Percentiles rank a stretch among this genome's conserved stretches.
These are phyloP conservation scores for Termitomyces sp. DNA, from an alignment of 768 basidiomycete species.

Conservation along the genomic window DNA sequence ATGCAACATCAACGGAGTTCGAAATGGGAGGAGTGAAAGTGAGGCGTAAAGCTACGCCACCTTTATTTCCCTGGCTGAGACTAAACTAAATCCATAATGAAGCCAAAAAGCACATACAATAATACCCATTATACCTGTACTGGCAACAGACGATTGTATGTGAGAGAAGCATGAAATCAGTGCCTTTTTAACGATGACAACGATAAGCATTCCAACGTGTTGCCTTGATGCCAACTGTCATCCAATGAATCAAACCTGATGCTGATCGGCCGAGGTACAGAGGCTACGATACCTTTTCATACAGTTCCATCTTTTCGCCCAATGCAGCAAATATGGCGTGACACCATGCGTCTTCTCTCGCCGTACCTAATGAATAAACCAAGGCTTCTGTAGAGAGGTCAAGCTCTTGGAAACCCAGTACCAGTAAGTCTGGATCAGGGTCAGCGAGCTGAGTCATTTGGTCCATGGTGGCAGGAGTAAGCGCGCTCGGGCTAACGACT, in stretches of 20 bases:
- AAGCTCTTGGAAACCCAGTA: slow-evolving; percentile 78
- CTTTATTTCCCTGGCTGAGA: slow-evolving; percentile 70
- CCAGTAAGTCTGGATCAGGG: slow-evolving; percentile 58
- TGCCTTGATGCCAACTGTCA: slow-evolving; percentile 2
- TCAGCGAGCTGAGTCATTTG: slow-evolving; percentile 13
- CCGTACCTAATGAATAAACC: slow-evolving; percentile 58
- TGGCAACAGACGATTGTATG: slow-evolving; percentile 46
- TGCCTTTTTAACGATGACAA: slow-evolving; percentile 45
- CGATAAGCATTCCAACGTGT: slow-evolving; percentile 6
- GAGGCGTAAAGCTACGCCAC: slow-evolving; percentile 62
- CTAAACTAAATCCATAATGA: not conserved
- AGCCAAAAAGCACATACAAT: slow-evolving; percentile 43
- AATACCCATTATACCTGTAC: slow-evolving; percentile 71
- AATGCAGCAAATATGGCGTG: slow-evolving; percentile 60
- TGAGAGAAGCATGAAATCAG: slow-evolving; percentile 47
- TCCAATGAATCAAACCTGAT: not conserved
- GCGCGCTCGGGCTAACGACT: too few relatives aligned
- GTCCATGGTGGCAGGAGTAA: too few relatives aligned
- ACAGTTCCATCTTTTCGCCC: slow-evolving; percentile 56
- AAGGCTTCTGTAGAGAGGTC: slow-evolving; percentile 77
- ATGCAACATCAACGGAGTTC: slow-evolving; percentile 4
- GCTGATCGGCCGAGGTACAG: not conserved
- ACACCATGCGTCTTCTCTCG: slow-evolving; percentile 69
- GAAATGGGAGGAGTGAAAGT: slow-evolving; percentile 40
- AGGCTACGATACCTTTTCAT: slow-evolving; percentile 51